Conservation (phyloP, 31 red algal genomes). For the Endocladia muricata region DNA sequence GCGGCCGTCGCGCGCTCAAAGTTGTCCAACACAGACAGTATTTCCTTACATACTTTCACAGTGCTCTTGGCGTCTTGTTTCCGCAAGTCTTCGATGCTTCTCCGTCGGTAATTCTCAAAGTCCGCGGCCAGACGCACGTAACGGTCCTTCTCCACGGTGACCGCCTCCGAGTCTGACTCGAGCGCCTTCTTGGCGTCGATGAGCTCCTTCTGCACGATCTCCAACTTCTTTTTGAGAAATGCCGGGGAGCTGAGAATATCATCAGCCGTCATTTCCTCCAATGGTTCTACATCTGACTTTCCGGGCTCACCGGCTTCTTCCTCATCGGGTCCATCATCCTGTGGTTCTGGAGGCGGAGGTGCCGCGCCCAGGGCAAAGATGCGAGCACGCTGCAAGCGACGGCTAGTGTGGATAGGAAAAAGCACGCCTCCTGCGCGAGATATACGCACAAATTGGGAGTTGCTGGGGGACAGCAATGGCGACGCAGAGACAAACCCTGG, state of each 20-base stretch:
- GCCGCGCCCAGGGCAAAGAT: constrained; percentile 38
- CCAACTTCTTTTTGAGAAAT: constrained; percentile 88
- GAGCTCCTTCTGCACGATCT: constrained; percentile 87
- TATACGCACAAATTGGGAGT: too few species aligned
- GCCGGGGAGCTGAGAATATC: constrained; percentile 88
- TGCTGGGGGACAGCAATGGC: too few species aligned
- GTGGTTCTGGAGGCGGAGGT: constrained; percentile 30
- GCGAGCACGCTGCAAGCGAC: constrained; percentile 24
- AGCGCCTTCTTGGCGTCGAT: constrained; percentile 34
- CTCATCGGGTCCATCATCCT: constrained; percentile 21
- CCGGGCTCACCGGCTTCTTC: neutral
- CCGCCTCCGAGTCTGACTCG: constrained; percentile 23
- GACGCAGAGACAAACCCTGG: too few species aligned
- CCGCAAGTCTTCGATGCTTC: constrained; percentile 51
- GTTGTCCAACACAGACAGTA: constrained; percentile 84
- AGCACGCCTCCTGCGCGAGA: too few species aligned
- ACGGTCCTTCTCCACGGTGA: constrained; percentile 65
- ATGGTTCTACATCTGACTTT: constrained; percentile 6
- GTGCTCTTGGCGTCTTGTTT: constrained; percentile 52
- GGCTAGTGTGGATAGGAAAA: too few species aligned
- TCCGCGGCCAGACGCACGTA: constrained; percentile 92
- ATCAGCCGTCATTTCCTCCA: constrained; percentile 56
- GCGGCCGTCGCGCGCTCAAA: constrained; percentile 82
- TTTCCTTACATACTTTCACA: constrained; percentile 75
- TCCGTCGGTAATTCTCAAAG: constrained; percentile 93